These are phyloP conservation scores for Sinapis alba DNA, from an alignment of 441 rosid species.

Conservation along the genomic window DNA sequence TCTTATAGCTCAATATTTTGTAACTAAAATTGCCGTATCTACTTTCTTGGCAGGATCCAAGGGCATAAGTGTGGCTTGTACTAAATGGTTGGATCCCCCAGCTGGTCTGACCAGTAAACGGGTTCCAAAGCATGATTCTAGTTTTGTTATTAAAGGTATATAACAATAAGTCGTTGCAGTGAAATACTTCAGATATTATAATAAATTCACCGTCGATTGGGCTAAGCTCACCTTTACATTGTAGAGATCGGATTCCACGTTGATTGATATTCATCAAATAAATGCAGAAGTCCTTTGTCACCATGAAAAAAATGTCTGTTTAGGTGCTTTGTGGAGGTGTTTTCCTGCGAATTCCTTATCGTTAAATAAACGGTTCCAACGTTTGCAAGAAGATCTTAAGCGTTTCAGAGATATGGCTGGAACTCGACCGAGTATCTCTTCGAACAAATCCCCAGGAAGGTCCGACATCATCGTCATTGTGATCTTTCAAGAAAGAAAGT, in stretches of 20 bases:
- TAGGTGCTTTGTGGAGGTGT: neutral
- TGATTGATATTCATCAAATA: neutral
- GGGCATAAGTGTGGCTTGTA: neutral
- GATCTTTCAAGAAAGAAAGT: neutral
- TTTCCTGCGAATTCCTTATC: neutral
- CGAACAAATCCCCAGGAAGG: neutral
- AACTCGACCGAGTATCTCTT: conserved; percentile 2
- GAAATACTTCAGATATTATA: neutral
- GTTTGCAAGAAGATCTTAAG: neutral
- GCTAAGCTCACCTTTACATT: neutral
- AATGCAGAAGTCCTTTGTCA: neutral
- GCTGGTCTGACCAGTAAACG: conserved; percentile 8
- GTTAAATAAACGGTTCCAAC: conserved; percentile 11
- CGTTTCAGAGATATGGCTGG: conserved; percentile 4
- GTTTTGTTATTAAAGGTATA: neutral
- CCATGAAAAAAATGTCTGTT: neutral
- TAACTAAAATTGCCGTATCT: neutral
- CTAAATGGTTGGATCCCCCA: neutral
- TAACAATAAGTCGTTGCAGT: conserved; percentile 7
- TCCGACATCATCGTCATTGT: neutral
- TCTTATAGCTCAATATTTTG: conserved; percentile 1
- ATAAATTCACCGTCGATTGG: neutral
- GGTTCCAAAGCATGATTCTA: conserved; percentile 11
- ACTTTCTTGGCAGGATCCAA: neutral
- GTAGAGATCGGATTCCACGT: neutral